Evolutionary conservation across 2,329 filamentous ascomycete genomes (phyloP).

Genomic region (Phialophora tarda): DNA sequence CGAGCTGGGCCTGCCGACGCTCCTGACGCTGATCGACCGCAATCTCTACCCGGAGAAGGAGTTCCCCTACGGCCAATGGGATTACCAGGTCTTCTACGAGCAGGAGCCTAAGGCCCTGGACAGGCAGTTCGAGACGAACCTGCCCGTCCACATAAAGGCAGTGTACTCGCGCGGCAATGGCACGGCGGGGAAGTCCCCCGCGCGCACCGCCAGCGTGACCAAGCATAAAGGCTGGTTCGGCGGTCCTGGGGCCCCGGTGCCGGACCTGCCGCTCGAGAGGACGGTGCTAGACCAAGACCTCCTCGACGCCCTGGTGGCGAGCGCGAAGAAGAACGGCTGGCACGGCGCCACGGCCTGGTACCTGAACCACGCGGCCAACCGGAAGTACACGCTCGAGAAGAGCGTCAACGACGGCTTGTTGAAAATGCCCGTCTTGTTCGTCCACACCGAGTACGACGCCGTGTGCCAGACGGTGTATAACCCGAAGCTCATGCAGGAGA

Average conservation of each 20-base stretch:
- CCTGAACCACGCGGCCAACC: constrained; percentile 52
- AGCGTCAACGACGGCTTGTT: constrained; percentile 44
- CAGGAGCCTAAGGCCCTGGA: constrained; percentile 15
- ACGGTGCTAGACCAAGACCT: constrained; percentile 30
- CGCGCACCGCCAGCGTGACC: constrained; percentile 18
- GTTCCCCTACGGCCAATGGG: constrained; percentile 41
- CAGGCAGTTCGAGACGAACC: constrained; percentile 25
- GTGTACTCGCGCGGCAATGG: constrained; percentile 19
- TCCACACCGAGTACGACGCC: constrained; percentile 29
- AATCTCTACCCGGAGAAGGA: constrained; percentile 54
- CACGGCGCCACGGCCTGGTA: constrained; percentile 51
- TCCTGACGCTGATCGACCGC: constrained; percentile 49
- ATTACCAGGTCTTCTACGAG: constrained; percentile 34
- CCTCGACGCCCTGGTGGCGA: constrained; percentile 15
- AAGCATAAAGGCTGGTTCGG: constrained; percentile 41
- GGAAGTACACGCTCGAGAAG: constrained; percentile 49
- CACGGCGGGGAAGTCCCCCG: neutral
- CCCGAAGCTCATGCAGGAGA: constrained; percentile 19
- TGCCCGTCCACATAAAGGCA: constrained; percentile 14
- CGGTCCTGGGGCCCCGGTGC: constrained; percentile 18
- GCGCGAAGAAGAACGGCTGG: constrained; percentile 50
- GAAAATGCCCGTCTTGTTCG: constrained; percentile 28
- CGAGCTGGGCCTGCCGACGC: constrained; percentile 49
- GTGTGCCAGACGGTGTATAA: constrained; percentile 22
- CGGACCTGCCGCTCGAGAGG: constrained; percentile 21